Conservation (phyloP, 371 early-diverging fungal species). For the Coemansia sp. region DNA sequence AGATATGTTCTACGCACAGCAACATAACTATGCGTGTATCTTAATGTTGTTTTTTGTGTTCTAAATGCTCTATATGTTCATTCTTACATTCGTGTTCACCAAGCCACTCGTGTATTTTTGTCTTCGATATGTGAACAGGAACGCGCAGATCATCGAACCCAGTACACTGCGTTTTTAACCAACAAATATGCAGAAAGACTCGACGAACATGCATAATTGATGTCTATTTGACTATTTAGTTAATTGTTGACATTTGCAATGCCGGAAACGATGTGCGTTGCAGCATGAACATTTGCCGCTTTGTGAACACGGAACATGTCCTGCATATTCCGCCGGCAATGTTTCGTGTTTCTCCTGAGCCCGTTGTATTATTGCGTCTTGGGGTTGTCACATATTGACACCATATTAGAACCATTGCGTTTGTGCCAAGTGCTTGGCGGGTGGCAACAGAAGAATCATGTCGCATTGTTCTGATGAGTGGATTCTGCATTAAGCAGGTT, state of each 20-base stretch:
- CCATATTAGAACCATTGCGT: not conserved
- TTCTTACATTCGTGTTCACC: not conserved
- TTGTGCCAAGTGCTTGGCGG: not conserved
- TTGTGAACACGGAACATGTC: not conserved
- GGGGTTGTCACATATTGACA: not conserved
- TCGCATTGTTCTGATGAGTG: constrained; percentile 1
- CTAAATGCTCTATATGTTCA: not conserved
- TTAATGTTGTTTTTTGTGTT: not conserved
- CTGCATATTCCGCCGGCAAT: not conserved
- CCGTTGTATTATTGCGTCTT: not conserved
- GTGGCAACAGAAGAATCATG: not conserved
- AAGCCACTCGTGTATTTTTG: not conserved
- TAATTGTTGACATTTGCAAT: not conserved
- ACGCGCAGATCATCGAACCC: not conserved
- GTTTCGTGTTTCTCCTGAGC: not conserved
- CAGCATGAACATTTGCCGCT: not conserved
- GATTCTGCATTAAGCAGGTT: not conserved
- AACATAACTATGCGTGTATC: not conserved
- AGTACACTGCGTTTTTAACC: not conserved
- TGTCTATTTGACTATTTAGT: not conserved
- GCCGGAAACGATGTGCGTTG: not conserved
- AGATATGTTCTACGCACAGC: not conserved
- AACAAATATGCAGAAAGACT: not conserved
- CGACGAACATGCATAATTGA: not conserved
- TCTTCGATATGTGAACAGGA: not conserved